A percentile compares a stretch with the other conserved stretches of the same genome.
Evolutionary conservation across 805 yeast species (phyloP).

Genomic region (Maudiozyma pseudohumilis): DNA sequence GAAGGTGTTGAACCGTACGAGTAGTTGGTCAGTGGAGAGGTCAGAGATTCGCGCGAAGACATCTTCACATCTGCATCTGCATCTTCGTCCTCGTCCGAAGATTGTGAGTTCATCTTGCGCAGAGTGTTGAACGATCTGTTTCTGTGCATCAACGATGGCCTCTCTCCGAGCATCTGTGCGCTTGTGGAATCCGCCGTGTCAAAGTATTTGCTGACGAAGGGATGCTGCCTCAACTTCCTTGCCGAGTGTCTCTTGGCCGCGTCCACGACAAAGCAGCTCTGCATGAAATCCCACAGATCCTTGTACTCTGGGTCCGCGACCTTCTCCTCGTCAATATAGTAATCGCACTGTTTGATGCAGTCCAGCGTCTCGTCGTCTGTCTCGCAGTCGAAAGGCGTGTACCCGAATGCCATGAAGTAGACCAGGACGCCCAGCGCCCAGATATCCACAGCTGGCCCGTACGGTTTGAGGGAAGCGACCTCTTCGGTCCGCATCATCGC

Average conservation of each 20-base stretch:
- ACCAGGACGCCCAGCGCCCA: slow-evolving; percentile 73
- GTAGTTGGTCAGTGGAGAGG: no score
- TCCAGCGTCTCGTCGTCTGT: slow-evolving; percentile 55
- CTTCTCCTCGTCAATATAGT: slow-evolving; percentile 49
- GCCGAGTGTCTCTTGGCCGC: slow-evolving; percentile 40
- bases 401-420: slow-evolving; percentile 63
- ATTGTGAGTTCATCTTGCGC: not conserved
- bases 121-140: slow-evolving; percentile 16
- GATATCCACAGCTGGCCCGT: slow-evolving; percentile 52
- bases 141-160: slow-evolving; percentile 5
- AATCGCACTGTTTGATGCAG: slow-evolving; percentile 52
- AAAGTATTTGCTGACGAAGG: slow-evolving; percentile 26
- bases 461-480: slow-evolving; percentile 26
- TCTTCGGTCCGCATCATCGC: slow-evolving; percentile 11
- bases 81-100: no score
- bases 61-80: no score
- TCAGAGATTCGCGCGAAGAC: no score
- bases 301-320: slow-evolving; percentile 38
- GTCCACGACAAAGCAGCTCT: slow-evolving; percentile 41
- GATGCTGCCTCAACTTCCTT: slow-evolving; percentile 36
- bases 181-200: not conserved
- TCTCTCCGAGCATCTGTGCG: not conserved
- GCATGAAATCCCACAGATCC: slow-evolving; percentile 51
- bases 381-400: slow-evolving; percentile 71
- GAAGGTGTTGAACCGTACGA: not conserved